Evolutionary conservation across 371 early-diverging fungal species (phyloP).

Genomic region (Mucor circinelloides): DNA sequence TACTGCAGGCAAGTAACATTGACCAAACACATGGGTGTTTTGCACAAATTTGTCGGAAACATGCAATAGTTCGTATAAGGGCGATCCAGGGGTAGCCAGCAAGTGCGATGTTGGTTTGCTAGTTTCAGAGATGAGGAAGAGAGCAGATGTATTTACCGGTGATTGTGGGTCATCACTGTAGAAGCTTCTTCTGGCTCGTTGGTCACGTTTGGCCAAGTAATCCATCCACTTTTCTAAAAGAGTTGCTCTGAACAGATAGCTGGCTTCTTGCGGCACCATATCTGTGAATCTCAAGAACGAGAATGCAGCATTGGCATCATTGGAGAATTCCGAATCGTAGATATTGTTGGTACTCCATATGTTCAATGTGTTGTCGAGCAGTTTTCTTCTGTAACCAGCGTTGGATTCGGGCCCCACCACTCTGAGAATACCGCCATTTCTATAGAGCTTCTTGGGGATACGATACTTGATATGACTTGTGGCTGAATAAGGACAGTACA

Average conservation of each 20-base stretch:
- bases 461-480: constrained; percentile 61
- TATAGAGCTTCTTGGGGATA: constrained; percentile 73
- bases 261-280: constrained; percentile 57
- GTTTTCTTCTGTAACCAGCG: constrained; percentile 53
- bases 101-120: constrained; percentile 28
- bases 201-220: constrained; percentile 45
- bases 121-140: constrained; percentile 48
- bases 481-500: constrained; percentile 66
- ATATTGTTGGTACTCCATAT: constrained; percentile 61
- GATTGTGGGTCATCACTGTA: constrained; percentile 33
- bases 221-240: constrained; percentile 55
- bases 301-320: constrained; percentile 45
- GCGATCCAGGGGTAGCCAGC: constrained; percentile 23
- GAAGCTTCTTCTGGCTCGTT: constrained; percentile 43
- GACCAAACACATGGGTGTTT: constrained; percentile 27
- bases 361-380: constrained; percentile 58
- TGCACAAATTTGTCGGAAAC: constrained; percentile 26
- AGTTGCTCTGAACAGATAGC: constrained; percentile 51
- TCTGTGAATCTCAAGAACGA: constrained; percentile 69
- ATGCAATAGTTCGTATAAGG: constrained; percentile 36
- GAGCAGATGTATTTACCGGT: constrained; percentile 47
- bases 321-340: constrained; percentile 48
- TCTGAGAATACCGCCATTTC: constrained; percentile 60
- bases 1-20: constrained; percentile 42
- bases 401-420: constrained; percentile 51